Percentiles rank a stretch among this genome's conserved stretches.
Evolutionary conservation across 164 flowering plant species (phyloP).

Genomic region (Vitis rotundifolia): DNA sequence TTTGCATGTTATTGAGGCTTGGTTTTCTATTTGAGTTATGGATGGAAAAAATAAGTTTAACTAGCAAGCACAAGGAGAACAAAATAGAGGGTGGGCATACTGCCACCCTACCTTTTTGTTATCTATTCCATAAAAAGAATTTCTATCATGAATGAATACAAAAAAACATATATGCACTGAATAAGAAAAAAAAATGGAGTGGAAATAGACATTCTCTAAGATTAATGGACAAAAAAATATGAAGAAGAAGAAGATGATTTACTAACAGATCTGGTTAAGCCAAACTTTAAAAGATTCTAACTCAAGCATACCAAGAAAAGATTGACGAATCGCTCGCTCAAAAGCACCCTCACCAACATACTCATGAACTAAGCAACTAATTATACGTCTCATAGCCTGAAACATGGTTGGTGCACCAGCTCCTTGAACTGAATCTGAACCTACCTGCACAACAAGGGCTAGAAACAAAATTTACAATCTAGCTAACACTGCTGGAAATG

Average conservation of each 20-base stretch:
- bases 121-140: too few species aligned
- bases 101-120: too few species aligned
- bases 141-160: too few species aligned
- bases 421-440: constrained; percentile 87
- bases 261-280: neutral
- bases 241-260: neutral
- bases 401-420: constrained; percentile 99
- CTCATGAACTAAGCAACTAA: constrained; percentile 50
- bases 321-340: constrained; percentile 81
- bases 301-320: constrained; percentile 72
- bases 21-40: too few species aligned
- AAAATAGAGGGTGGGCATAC: too few species aligned
- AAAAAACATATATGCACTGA: too few species aligned
- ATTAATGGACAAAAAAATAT: neutral
- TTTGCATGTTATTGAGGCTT: too few species aligned
- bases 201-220: neutral
- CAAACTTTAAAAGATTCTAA: neutral
- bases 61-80: too few species aligned
- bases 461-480: neutral
- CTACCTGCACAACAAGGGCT: constrained; percentile 53
- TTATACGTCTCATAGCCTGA: constrained; percentile 89
- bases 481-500: neutral
- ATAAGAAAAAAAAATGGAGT: neutral
- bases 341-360: constrained; percentile 59
- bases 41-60: too few species aligned